Base-by-base conservation (phyloP, 2,329 filamentous ascomycete species). In the Orbilia brochopaga region DNA sequence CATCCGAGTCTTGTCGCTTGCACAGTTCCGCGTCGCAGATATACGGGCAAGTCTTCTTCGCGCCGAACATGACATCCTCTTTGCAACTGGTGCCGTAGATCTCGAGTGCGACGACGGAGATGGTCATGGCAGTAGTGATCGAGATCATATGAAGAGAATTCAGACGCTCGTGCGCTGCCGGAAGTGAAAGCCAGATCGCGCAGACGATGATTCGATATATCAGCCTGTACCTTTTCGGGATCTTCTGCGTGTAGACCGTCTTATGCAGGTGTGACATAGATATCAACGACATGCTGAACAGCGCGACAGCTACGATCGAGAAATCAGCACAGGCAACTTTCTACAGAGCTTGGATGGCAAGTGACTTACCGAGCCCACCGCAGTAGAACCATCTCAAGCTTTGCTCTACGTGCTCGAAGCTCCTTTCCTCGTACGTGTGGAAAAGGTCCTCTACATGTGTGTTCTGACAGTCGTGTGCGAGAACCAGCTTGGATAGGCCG, bases 301-400 rank as follows among this genome's bases (percentile, higher is more conserved):
- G 23, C 17, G 69, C 69, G 58, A 84, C 73, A 7, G 79, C 80
- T 79, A 40, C 11, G 8, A 24, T 3, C 15, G 2, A 32, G 21
- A 32, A 52, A 15, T 24, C 15, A 48, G 6, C 6, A 23, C 17
- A 7, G 19, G 2, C 57, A 46, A 5, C 19, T 17, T 27, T 23
- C 23, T 65, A n/a, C 52, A 63, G 4, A n/a, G 19, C 21, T 44
- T 2, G n/a, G 2, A 21, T 10, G 17, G 40, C 76, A 3, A 88
- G 78, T 0, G 85, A 81, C 13, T 86, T 79, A 23, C 83, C 85
- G 1, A 88, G 80, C 0, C 87, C 86, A n/a, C 81, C 82, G 77
- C 86, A 88, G 78, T 88, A 88, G 78, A 86, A 88, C 81, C 85
- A 87, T 13, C 85, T 82, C 17, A 87, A 80, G 1, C 85, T 85